Evolutionary conservation across 768 basidiomycete genomes (phyloP), one percentile per base, ranked within the genome.

Genomic region (Boletus coccyginus): DNA sequence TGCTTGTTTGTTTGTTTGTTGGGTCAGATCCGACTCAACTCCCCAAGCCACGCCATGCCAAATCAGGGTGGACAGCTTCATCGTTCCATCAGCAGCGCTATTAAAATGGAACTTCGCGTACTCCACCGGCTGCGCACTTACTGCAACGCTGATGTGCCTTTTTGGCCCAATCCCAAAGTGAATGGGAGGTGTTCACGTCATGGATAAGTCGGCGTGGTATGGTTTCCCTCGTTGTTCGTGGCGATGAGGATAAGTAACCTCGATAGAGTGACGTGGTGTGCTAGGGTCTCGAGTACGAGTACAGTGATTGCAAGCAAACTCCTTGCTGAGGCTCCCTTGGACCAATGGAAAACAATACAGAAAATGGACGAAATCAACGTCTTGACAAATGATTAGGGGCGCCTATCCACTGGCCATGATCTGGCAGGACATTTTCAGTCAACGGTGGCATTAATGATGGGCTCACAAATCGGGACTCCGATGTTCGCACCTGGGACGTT

Each of bases 171-270:
- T 55, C 38, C 35, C 39, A 12, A 33, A 24, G 38, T n/a, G 41
- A 46, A 45, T 41, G 27, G 48, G 19, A 42, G 33, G 2, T 5
- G 29, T 47, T 69, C 52, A 69, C 64, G 66, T 46, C 46, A 67
- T 32, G 52, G 59, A 66, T 66, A 69, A 64, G 62, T 66, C 44
- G 67, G 62, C 62, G 64, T 53, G 10, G 49, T 43, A 19, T 17
- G 17, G 12, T 51, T 66, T 58, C 64, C 67, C 36, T 57, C 46
- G 36, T 51, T 29, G 36, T 51, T 29, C 7, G 57, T 59, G 55
- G 58, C 55, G 38, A 16, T 49, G 53, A 49, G 36, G 51, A 53
- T 52, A 63, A 45, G 57, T 52, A 63, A 45, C 59, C 57, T 51
- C 48, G 46, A 42, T 41, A 43, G 51, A 32, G 48, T 50, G 52